phyloP scores from a whole-genome alignment of 208 protist genomes.

The Leptomonas seymouri region DNA sequence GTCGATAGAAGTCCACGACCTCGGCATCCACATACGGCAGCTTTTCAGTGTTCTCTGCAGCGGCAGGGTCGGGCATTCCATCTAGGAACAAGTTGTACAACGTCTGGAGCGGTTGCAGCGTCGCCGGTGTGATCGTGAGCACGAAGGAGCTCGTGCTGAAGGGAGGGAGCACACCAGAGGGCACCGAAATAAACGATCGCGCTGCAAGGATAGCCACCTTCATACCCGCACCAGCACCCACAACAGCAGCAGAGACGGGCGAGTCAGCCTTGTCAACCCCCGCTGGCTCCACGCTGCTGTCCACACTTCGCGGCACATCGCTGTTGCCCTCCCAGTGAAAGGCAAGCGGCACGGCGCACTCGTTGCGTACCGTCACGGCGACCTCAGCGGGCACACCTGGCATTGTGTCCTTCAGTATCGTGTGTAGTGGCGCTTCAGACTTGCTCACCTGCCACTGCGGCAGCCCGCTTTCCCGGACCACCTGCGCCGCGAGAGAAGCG shows the following conservation, averaged over 20 bases:
- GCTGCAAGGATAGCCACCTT: slow-evolving; percentile 16
- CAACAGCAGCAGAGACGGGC: background rate
- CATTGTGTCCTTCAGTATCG: slow-evolving; percentile 62
- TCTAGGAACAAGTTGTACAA: slow-evolving; percentile 80
- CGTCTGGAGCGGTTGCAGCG: slow-evolving; percentile 29
- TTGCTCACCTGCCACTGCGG: slow-evolving; percentile 42
- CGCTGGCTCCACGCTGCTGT: background rate
- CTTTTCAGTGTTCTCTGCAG: slow-evolving; percentile 20
- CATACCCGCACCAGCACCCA: background rate
- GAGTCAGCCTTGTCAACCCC: background rate
- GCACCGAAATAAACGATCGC: slow-evolving; percentile 22
- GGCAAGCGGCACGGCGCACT: slow-evolving; percentile 56
- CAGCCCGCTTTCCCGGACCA: slow-evolving; percentile 36
- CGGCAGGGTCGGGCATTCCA: slow-evolving; percentile 58
- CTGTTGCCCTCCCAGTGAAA: slow-evolving; percentile 61
- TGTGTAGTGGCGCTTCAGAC: slow-evolving; percentile 38
- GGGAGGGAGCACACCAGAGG: slow-evolving; percentile 22
- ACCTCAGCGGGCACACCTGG: slow-evolving; percentile 56
- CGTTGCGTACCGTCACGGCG: slow-evolving; percentile 64
- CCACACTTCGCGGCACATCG: slow-evolving; percentile 1
- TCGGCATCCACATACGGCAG: slow-evolving; percentile 27
- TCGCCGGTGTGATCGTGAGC: slow-evolving; percentile 27
- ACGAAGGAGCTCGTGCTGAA: slow-evolving; percentile 31
- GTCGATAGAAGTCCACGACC: slow-evolving; percentile 34
- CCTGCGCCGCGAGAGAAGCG: slow-evolving; percentile 47